Conservation (phyloP, 2,329 filamentous ascomycete species). For the Scortechinia acanthostroma region DNA sequence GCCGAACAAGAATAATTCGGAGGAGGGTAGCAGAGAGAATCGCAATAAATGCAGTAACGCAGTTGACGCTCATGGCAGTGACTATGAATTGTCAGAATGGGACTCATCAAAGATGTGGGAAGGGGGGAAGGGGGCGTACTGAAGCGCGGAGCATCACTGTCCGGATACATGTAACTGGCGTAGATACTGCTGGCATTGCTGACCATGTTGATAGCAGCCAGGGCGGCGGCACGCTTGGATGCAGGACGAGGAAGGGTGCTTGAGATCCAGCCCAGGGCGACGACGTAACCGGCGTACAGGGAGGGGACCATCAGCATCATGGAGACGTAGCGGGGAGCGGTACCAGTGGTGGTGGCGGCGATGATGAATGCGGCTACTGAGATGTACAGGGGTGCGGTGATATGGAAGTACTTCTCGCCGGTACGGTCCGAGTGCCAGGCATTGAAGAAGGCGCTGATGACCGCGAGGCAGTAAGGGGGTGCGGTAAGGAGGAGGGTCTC, state of each 20-base stretch:
- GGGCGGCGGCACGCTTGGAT: constrained; percentile 49
- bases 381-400: constrained; percentile 52
- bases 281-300: constrained; percentile 44
- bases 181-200: constrained; percentile 67
- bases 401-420: constrained; percentile 65
- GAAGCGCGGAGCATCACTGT: neutral
- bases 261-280: constrained; percentile 67
- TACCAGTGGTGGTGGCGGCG: constrained; percentile 50
- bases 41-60: constrained; percentile 53
- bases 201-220: constrained; percentile 72
- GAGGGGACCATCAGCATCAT: constrained; percentile 64
- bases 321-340: constrained; percentile 57
- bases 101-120: constrained; percentile 1
- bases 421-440: constrained; percentile 67
- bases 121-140: constrained; percentile 19
- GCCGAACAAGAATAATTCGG: constrained; percentile 49
- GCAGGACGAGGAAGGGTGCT: constrained; percentile 71
- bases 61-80: constrained; percentile 63
- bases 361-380: constrained; percentile 62
- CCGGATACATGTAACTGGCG: constrained; percentile 60
- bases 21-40: constrained; percentile 57
- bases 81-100: constrained; percentile 11
- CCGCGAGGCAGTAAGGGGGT: constrained; percentile 57
- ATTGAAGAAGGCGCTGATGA: constrained; percentile 55
- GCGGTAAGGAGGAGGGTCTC: constrained; percentile 55